phyloP scores from a whole-genome alignment of 257 asterid species.

The Orobanche coerulescens region DNA sequence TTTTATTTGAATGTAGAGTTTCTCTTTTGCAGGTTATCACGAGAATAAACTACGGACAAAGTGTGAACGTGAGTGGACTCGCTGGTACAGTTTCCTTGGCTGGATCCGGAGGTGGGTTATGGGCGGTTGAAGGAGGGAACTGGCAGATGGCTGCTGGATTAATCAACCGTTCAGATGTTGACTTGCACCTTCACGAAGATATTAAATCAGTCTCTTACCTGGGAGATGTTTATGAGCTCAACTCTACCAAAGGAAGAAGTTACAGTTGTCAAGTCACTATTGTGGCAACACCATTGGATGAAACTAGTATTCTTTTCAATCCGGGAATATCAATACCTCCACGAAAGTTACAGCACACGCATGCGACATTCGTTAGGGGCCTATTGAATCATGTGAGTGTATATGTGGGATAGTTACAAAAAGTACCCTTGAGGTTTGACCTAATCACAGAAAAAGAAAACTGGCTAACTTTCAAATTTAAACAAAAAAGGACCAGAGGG shows the following conservation, averaged over 20 bases:
- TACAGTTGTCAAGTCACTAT: slow-evolving; percentile 68
- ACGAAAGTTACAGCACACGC: slow-evolving; percentile 84
- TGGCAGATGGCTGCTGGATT: slow-evolving; percentile 95
- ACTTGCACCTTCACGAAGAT: slow-evolving; percentile 74
- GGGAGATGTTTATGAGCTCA: slow-evolving; percentile 62
- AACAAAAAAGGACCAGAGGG: too few species aligned
- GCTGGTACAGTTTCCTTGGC: slow-evolving; percentile 98
- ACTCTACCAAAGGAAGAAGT: slow-evolving; percentile 65
- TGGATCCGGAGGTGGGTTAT: slow-evolving; percentile 79
- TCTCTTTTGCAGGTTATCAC: slow-evolving; percentile 62
- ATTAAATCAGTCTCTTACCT: slow-evolving; percentile 61
- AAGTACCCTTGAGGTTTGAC: too few species aligned
- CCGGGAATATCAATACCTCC: slow-evolving; percentile 76
- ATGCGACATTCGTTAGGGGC: slow-evolving; percentile 84
- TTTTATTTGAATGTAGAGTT: background rate
- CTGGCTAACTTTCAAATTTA: too few species aligned
- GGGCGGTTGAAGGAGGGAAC: slow-evolving; percentile 93
- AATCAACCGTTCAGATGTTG: slow-evolving; percentile 58
- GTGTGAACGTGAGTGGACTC: slow-evolving; percentile 82
- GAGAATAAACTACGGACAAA: slow-evolving; percentile 91
- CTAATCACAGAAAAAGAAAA: too few species aligned
- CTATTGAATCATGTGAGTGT: slow-evolving; percentile 76
- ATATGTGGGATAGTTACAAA: too few species aligned
- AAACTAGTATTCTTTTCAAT: slow-evolving; percentile 50
- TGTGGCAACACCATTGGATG: slow-evolving; percentile 95